Percentiles rank a stretch among this genome's conserved stretches.
Evolutionary conservation across 768 basidiomycete species (phyloP).

Genomic region (Mycena rebaudengoi): DNA sequence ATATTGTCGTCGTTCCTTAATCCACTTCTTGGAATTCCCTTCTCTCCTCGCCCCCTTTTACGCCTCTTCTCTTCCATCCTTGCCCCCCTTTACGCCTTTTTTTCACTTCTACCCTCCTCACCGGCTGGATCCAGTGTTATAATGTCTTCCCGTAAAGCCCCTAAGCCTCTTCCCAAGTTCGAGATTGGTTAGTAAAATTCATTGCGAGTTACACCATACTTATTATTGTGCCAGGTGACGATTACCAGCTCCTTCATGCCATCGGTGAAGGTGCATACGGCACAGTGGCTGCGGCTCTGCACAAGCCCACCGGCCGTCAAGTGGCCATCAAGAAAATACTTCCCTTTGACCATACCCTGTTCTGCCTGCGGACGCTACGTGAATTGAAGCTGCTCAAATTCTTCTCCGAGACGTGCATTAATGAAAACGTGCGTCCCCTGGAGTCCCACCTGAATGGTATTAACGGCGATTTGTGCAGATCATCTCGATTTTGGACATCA

Average conservation of each 20-base stretch:
- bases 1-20: slow-evolving; percentile 23
- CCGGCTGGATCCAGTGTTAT: slow-evolving; percentile 56
- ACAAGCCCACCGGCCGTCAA: slow-evolving; percentile 80
- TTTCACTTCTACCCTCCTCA: slow-evolving; percentile 39
- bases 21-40: slow-evolving; percentile 41
- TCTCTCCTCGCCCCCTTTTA: slow-evolving; percentile 32
- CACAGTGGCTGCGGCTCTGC: slow-evolving; percentile 88
- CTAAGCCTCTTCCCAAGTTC: slow-evolving; percentile 77
- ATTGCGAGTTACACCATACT: slow-evolving; percentile 19
- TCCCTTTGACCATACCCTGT: slow-evolving; percentile 94
- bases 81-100: slow-evolving; percentile 33
- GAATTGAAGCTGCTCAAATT: slow-evolving; percentile 92
- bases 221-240: slow-evolving; percentile 73
- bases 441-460: slow-evolving; percentile 10
- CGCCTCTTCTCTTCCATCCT: slow-evolving; percentile 28
- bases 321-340: slow-evolving; percentile 97
- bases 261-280: slow-evolving; percentile 92
- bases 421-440: slow-evolving; percentile 70
- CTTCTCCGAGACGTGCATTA: slow-evolving; percentile 81
- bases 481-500: slow-evolving; percentile 91
- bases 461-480: slow-evolving; percentile 64
- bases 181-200: slow-evolving; percentile 61
- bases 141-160: slow-evolving; percentile 66
- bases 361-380: slow-evolving; percentile 87
- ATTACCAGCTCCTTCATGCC: slow-evolving; percentile 77